phyloP scores from a whole-genome alignment of 331 rosid genomes.

The Arachis monticola region DNA sequence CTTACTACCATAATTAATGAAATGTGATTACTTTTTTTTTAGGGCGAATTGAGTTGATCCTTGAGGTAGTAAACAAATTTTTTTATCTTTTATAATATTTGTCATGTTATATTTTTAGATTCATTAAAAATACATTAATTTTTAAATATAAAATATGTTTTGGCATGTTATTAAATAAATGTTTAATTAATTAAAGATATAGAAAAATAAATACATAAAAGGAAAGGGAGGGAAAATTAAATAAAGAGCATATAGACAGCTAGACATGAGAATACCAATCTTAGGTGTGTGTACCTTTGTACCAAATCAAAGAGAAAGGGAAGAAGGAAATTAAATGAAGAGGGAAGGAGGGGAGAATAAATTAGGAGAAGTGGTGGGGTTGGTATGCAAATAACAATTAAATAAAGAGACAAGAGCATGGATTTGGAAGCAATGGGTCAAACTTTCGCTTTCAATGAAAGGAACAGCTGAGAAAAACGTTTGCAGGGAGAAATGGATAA shows the following conservation, averaged over 20 bases:
- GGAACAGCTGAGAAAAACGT: constrained; percentile 78
- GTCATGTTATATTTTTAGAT: too few relatives aligned
- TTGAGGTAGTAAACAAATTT: too few relatives aligned
- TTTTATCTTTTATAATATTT: too few relatives aligned
- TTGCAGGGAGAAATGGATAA: constrained; percentile 72
- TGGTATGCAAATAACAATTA: constrained; percentile 34
- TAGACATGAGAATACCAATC: constrained; percentile 15
- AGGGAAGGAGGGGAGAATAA: constrained; percentile 37
- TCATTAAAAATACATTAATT: too few relatives aligned
- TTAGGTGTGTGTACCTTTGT: constrained; percentile 11
- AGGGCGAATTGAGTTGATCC: too few relatives aligned
- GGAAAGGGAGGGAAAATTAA: too few relatives aligned
- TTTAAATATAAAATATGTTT: too few relatives aligned
- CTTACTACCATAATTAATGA: constrained; percentile 38
- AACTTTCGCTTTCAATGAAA: constrained; percentile 82
- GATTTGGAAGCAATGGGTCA: constrained; percentile 57
- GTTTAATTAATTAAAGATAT: too few relatives aligned
- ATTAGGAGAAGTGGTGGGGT: constrained; percentile 48
- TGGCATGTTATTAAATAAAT: too few relatives aligned
- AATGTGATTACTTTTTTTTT: too few relatives aligned
- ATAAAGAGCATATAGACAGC: constrained; percentile 9
- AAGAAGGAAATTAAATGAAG: constrained; percentile 44
- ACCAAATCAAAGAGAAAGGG: constrained; percentile 12
- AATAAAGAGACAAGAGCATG: constrained; percentile 28
- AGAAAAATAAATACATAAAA: too few relatives aligned